Conservation (phyloP, 1,139 yeast genomes). For the Geotrichum cucujoidarum region DNA sequence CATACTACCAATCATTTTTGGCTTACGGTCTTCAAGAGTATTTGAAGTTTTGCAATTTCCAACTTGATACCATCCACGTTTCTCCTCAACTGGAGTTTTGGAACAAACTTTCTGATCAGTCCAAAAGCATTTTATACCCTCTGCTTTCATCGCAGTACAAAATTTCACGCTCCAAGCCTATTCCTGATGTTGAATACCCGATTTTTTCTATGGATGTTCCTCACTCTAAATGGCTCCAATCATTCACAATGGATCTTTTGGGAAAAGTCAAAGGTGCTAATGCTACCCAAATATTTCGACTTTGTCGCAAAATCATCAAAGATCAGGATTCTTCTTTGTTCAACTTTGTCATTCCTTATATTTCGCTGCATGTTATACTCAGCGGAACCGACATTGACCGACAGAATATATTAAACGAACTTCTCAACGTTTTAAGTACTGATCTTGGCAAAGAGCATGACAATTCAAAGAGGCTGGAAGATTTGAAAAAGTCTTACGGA, state of each 20-base stretch:
- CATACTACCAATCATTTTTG: conserved; percentile 73
- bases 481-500: conserved; percentile 49
- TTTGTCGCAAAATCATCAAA: conserved; percentile 58
- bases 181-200: conserved; percentile 41
- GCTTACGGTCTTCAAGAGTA: conserved; percentile 91
- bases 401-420: conserved; percentile 51
- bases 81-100: conserved; percentile 40
- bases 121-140: conserved; percentile 74
- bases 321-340: conserved; percentile 63
- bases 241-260: conserved; percentile 61
- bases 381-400: conserved; percentile 45
- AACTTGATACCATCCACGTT: conserved; percentile 25
- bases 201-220: conserved; percentile 41
- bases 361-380: conserved; percentile 61
- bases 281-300: conserved; percentile 53
- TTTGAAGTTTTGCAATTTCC: conserved; percentile 58
- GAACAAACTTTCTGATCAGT: conserved; percentile 59
- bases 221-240: conserved; percentile 64
- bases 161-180: conserved; percentile 35
- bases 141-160: conserved; percentile 65
- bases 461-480: conserved; percentile 45
- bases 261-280: conserved; percentile 41
- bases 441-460: conserved; percentile 37
- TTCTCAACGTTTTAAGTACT: conserved; percentile 51
- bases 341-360: conserved; percentile 73